Conservation (phyloP, 257 asterid species). For the Nicotiana attenuata region DNA sequence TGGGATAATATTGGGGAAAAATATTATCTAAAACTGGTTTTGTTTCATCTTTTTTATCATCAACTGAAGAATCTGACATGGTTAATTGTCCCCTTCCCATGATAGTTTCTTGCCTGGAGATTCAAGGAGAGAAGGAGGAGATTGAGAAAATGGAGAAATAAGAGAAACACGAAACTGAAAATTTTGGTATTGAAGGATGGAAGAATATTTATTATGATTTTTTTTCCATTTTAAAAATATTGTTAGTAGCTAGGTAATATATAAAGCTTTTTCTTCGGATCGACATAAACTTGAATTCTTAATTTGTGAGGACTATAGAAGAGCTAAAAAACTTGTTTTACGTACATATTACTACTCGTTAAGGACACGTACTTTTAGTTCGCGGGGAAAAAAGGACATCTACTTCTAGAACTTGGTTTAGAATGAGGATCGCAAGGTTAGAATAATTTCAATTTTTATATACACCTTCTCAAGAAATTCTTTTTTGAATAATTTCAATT, state of each 20-base stretch:
- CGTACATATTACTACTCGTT: background rate
- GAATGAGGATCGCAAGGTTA: too few species aligned
- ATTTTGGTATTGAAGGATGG: background rate
- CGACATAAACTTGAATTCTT: background rate
- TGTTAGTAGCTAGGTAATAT: background rate
- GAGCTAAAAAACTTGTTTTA: background rate
- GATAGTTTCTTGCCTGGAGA: background rate
- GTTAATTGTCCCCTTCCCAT: background rate
- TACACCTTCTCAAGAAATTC: too few species aligned
- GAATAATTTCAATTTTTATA: too few species aligned
- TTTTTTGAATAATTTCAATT: too few species aligned
- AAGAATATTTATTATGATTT: background rate
- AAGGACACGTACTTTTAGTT: background rate
- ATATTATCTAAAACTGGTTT: background rate
- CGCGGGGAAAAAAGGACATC: background rate
- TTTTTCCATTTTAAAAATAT: background rate
- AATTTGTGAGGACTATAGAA: background rate
- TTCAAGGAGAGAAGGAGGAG: background rate
- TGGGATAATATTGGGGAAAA: background rate
- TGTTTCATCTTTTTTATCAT: background rate
- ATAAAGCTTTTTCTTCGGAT: constrained; percentile 1
- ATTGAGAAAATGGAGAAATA: background rate
- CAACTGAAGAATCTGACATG: background rate
- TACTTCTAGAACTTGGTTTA: background rate
- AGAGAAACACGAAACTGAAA: background rate